These are phyloP conservation scores for Plasmodium vivax DNA, from an alignment of 169 alveolate genomes.

Conservation along the genomic window DNA sequence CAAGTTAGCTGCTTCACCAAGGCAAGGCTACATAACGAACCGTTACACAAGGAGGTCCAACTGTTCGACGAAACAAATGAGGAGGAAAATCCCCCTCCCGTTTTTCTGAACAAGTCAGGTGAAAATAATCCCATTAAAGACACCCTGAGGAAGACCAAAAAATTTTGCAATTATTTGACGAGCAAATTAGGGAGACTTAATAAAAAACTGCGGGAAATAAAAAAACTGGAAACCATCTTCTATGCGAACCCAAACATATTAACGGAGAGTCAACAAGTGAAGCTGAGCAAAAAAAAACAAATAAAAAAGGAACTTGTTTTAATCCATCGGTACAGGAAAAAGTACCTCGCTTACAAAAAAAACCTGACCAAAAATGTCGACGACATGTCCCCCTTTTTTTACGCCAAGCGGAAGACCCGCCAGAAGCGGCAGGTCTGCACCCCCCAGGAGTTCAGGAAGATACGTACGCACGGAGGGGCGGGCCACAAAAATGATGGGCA, in stretches of 20 bases:
- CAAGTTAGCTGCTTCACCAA: background rate
- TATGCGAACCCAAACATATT: slow-evolving; percentile 52
- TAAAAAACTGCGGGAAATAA: slow-evolving; percentile 73
- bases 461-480: slow-evolving; percentile 13
- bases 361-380: slow-evolving; percentile 54
- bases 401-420: slow-evolving; percentile 39
- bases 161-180: slow-evolving; percentile 59
- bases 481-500: background rate
- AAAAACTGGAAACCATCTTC: slow-evolving; percentile 65
- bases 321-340: slow-evolving; percentile 66
- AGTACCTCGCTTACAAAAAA: slow-evolving; percentile 44
- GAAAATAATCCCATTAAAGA: slow-evolving; percentile 16
- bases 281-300: slow-evolving; percentile 69
- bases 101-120: background rate
- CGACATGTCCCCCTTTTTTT: slow-evolving; percentile 66
- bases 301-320: slow-evolving; percentile 67
- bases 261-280: slow-evolving; percentile 60
- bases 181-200: slow-evolving; percentile 61
- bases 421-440: slow-evolving; percentile 49
- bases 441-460: slow-evolving; percentile 40
- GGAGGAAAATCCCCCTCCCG: background rate
- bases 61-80: background rate
- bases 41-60: background rate
- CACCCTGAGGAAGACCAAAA: slow-evolving; percentile 32
- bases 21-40: background rate